A percentile compares a stretch with the other conserved stretches of the same genome.
These are phyloP conservation scores for Binderoboletus segoi DNA, from an alignment of 1,284 basidiomycete species.

Conservation along the genomic window DNA sequence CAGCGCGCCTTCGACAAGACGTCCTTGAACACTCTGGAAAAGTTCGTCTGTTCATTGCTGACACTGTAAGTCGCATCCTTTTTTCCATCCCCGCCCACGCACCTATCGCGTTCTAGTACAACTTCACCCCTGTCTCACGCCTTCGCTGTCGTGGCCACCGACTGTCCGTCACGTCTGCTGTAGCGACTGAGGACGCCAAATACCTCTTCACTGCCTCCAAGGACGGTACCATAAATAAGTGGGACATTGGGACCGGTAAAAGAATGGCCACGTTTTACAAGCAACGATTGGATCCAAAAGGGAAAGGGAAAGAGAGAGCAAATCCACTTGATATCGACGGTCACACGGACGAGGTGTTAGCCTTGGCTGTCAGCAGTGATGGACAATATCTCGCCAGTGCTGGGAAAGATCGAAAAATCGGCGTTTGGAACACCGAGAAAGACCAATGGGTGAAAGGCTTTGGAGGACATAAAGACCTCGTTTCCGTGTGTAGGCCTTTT, in stretches of 20 bases:
- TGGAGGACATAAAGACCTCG: conserved; percentile 81
- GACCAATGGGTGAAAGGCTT: conserved; percentile 79
- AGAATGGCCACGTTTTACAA: conserved; percentile 64
- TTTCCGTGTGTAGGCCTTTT: conserved; percentile 64
- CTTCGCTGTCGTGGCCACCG: conserved; percentile 76
- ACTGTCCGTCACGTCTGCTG: conserved; percentile 75
- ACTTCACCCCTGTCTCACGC: conserved; percentile 42
- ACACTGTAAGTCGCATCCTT: conserved; percentile 50
- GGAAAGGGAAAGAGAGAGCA: conserved; percentile 52
- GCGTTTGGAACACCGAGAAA: conserved; percentile 82
- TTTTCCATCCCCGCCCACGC: neutral
- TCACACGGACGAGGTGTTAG: conserved; percentile 85
- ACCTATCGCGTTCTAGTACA: conserved; percentile 37
- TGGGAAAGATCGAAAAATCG: conserved; percentile 80
- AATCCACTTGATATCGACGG: conserved; percentile 54
- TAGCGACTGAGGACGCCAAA: conserved; percentile 66
- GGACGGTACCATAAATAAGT: conserved; percentile 83
- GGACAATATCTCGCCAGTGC: conserved; percentile 86
- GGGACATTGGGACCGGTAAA: conserved; percentile 68
- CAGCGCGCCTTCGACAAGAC: conserved; percentile 86
- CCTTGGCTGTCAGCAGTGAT: conserved; percentile 84
- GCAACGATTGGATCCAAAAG: conserved; percentile 42
- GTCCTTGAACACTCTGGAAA: conserved; percentile 85
- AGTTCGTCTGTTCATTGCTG: conserved; percentile 80
- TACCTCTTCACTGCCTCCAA: conserved; percentile 84